Evolutionary conservation across 345 rosid genomes (phyloP), one percentile per base, ranked within the genome.

Genomic region (Kernera saxatilis): DNA sequence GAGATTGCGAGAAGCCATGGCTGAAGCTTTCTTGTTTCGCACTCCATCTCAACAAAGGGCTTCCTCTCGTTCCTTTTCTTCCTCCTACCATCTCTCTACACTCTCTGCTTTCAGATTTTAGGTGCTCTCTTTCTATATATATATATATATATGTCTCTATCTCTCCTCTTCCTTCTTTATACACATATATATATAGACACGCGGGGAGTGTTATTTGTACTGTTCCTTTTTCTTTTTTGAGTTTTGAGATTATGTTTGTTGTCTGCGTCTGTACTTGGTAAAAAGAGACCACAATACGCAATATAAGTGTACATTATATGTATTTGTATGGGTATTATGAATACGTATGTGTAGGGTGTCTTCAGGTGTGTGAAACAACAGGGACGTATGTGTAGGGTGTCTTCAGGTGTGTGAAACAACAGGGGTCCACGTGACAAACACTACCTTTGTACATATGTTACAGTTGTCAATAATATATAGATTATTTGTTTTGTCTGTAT

Each of bases 1-100:
- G 91, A 55, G 69, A 65, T 1, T 78, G 62, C 18, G 91, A 83
- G 79, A 89, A 79, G 13, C 96, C 96, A 81, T 90, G 96, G 37
- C 56, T 79, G 59, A 72, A 82, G 14, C 36, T 25, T 26, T 29
- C 62, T n/a, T 35, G 69, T 41, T 64, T 74, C 64, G 35, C 57
- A 18, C 75, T 72, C 64, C 93, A 88, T 68, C 80, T 80, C 73
- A 89, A 67, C 68, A 85, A 70, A 26, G 85, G 89, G 76, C 78
- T 85, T 18, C 84, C 81, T 53, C 64, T 62, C 72, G 19, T 68
- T 43, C 78, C 18, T 61, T 21, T 35, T 67, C 76, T 70, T 53
- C 41, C 17, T 51, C 30, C 46, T 7, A 33, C 50, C 67, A 49
- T 67, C 33, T 40, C 35, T 60, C 74, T 62, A 18, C 33, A 29